Evolutionary conservation across 352 stramenopile species (phyloP), one percentile per base, ranked within the genome.

Genomic region (Phytophthora sansomeana): DNA sequence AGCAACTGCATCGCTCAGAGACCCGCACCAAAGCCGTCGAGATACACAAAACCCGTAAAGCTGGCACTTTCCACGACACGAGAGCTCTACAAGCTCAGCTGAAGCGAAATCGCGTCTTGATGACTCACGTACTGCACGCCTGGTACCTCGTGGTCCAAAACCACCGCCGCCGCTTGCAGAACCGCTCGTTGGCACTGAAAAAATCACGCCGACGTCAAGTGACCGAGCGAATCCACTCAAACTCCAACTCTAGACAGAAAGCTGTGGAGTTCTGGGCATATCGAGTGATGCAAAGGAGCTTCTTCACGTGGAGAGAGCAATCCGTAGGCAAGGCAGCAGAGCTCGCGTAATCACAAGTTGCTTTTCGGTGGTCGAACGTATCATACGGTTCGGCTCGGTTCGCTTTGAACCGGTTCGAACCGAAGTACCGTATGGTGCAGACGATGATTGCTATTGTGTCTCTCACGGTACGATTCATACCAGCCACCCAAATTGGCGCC

Each of bases 41-140:
- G 21, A 16, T 36, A 14, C n/a, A 63, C 36, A 29, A 56, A 24
- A 58, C 59, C 16, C 38, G 51, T 47, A 6, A 30, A 9, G 50
- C 38, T 17, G 39, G 26, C 10, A 61, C 28, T 2, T 75, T 72
- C 9, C 46, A 50, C 3, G 51, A 69, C 21, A 62, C 57, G 6
- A 72, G 57, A 53, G 56, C 51, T 36, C n/a, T 75, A 6, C 67
- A 75, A 54, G 44, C 63, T 28, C 67, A 75, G 24, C 46, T 75
- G 2, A 71, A 75, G 21, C n/a, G 56, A 17, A 54, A 26, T 35
- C 67, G 67, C 6, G 33, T 75, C 38, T 56, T 72, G 51, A 62
- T 75, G 67, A 75, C 62, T 16, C 67, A 75, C 32, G 67, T 75
- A 24, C 41, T 75, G 39, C 62, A 72, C 30, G 62, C 67, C 8